phyloP scores from a whole-genome alignment of 2,329 filamentous ascomycete species.

The Bipolaris gigantea region DNA sequence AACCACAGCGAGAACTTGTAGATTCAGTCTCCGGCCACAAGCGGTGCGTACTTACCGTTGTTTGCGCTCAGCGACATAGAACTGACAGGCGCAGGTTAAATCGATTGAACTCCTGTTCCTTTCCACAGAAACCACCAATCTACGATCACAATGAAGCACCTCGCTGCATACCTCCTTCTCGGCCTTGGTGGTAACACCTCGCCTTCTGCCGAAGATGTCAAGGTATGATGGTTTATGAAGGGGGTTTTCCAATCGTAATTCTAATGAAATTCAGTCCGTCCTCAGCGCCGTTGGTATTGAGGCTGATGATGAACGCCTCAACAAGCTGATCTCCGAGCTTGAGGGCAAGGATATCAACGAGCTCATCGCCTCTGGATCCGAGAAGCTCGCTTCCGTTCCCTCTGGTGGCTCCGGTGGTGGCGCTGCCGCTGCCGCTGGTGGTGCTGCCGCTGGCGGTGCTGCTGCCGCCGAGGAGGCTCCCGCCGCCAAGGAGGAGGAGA shows the following conservation, averaged over 20 bases:
- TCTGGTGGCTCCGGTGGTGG: constrained; percentile 81
- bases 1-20: constrained; percentile 72
- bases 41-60: constrained; percentile 62
- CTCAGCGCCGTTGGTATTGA: constrained; percentile 95
- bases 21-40: constrained; percentile 96
- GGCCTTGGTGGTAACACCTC: constrained; percentile 87
- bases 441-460: constrained; percentile 67
- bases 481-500: constrained; percentile 72
- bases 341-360: constrained; percentile 90
- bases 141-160: constrained; percentile 91
- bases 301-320: constrained; percentile 80
- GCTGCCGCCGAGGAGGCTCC: constrained; percentile 49
- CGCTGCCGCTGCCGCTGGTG: constrained; percentile 63
- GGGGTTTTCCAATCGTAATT: background rate
- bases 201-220: constrained; percentile 81
- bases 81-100: constrained; percentile 56
- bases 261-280: constrained; percentile 63
- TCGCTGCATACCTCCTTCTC: constrained; percentile 98
- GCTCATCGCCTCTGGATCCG: constrained; percentile 86
- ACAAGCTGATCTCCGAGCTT: constrained; percentile 86
- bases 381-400: constrained; percentile 97
- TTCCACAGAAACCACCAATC: constrained; percentile 22
- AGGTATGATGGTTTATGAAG: constrained; percentile 20
- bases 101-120: constrained; percentile 95
- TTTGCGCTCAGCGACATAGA: background rate